Evolutionary conservation across 768 basidiomycete genomes (phyloP).

Genomic region (Psilocybe sp.): DNA sequence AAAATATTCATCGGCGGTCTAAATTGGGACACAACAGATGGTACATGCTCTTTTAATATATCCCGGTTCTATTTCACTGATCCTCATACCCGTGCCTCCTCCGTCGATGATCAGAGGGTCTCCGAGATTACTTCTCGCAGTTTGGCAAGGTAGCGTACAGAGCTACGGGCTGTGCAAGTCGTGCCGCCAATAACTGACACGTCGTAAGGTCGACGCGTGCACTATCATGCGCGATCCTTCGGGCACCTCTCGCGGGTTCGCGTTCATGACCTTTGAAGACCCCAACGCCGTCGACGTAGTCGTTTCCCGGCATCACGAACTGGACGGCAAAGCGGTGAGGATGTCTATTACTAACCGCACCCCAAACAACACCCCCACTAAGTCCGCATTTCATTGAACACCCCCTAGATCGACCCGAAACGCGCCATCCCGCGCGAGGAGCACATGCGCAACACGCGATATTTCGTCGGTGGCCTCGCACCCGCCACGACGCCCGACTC

Average conservation of each 20-base stretch:
- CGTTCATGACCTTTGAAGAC: slow-evolving; percentile 80
- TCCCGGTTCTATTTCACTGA: slow-evolving; percentile 32
- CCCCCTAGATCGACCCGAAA: slow-evolving; percentile 77
- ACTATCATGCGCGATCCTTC: slow-evolving; percentile 84
- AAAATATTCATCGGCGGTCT: slow-evolving; percentile 92
- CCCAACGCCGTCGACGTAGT: slow-evolving; percentile 61
- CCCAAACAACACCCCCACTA: background rate
- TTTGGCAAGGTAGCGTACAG: slow-evolving; percentile 62
- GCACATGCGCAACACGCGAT: slow-evolving; percentile 70
- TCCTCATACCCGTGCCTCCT: slow-evolving; percentile 18
- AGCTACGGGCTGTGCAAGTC: background rate
- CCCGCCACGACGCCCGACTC: slow-evolving; percentile 66
- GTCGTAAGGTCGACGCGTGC: slow-evolving; percentile 65
- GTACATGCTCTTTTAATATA: slow-evolving; percentile 43
- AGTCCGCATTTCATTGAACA: background rate
- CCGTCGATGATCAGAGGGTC: slow-evolving; percentile 44
- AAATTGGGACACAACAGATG: slow-evolving; percentile 91
- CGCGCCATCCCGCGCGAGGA: slow-evolving; percentile 84
- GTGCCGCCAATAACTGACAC: slow-evolving; percentile 3
- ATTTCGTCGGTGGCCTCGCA: slow-evolving; percentile 79
- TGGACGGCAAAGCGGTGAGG: slow-evolving; percentile 77
- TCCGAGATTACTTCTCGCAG: slow-evolving; percentile 72
- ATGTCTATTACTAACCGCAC: background rate
- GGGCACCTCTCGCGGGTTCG: slow-evolving; percentile 79
- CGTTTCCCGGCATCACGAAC: slow-evolving; percentile 59